Percentiles rank a stretch among this genome's conserved stretches.
Evolutionary conservation across 2,329 filamentous ascomycete genomes (phyloP).

Genomic region (Furcasterigmium sp.): DNA sequence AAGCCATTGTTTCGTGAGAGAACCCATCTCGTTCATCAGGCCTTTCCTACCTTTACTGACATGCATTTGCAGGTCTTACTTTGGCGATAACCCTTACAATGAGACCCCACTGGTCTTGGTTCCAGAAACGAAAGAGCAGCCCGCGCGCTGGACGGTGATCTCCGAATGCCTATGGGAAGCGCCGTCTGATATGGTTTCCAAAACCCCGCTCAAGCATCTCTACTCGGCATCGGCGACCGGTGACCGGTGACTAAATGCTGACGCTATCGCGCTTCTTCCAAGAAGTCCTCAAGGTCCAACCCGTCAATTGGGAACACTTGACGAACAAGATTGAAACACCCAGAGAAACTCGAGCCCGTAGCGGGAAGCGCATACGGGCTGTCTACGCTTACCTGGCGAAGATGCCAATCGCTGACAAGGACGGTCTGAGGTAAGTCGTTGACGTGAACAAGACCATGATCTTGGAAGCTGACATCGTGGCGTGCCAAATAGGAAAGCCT

Average conservation of each 20-base stretch:
- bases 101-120: not conserved
- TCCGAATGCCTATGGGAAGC: not conserved
- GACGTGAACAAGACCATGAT: not conserved
- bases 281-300: not conserved
- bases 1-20: too few relatives aligned
- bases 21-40: too few relatives aligned
- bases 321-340: not conserved
- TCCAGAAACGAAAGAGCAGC: not conserved
- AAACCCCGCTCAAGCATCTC: slow-evolving; percentile 4
- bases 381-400: not conserved
- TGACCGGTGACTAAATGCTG: not conserved
- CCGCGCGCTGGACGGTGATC: not conserved
- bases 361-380: not conserved
- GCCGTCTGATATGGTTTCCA: slow-evolving; percentile 1
- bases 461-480: too few relatives aligned
- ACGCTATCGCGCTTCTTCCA: slow-evolving; percentile 1
- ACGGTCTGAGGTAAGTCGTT: not conserved
- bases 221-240: not conserved
- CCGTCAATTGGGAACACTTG: not conserved
- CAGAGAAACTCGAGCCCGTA: too few relatives aligned
- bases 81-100: too few relatives aligned
- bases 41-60: too few relatives aligned
- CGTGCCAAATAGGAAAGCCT: slow-evolving; percentile 1
- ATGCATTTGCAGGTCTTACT: too few relatives aligned
- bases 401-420: not conserved